Evolutionary conservation across 2,329 filamentous ascomycete genomes (phyloP).

Genomic region (Helotiales sp.): DNA sequence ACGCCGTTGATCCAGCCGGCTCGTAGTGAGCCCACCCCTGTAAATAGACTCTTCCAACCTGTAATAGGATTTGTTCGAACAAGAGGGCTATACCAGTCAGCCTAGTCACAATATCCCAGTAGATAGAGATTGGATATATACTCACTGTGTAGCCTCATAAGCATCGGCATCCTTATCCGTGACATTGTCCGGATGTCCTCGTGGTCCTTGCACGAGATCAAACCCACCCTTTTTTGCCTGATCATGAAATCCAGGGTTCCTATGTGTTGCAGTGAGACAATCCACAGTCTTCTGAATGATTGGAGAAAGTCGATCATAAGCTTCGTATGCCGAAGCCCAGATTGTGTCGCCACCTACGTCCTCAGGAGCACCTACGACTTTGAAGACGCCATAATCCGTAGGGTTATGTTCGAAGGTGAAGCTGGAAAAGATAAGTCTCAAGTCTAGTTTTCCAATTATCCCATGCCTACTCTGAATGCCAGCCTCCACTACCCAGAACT

Average conservation of each 20-base stretch:
- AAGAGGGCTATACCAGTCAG: not conserved
- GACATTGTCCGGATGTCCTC: not conserved
- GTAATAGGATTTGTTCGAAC: not conserved
- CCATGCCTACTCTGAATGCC: not conserved
- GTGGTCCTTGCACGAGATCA: not conserved
- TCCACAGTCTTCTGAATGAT: constrained; percentile 48
- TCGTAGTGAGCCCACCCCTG: not conserved
- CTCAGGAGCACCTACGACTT: not conserved
- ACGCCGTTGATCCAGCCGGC: not conserved
- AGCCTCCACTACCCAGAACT: not conserved
- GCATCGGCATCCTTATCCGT: not conserved
- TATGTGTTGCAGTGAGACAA: constrained; percentile 47
- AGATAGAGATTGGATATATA: not conserved
- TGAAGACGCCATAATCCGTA: not conserved
- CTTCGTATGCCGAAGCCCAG: constrained; percentile 50
- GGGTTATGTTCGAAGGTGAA: not conserved
- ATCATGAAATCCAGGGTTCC: not conserved
- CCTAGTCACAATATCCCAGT: not conserved
- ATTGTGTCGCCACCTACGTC: constrained; percentile 26
- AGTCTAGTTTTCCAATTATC: too few species aligned
- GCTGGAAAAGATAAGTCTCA: not conserved
- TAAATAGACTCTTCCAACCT: not conserved
- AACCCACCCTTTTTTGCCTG: not conserved
- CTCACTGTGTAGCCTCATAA: not conserved
- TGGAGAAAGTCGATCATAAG: constrained; percentile 53